Conservation (phyloP, 192 early-diverging fungal species). For the Endogone sp. region DNA sequence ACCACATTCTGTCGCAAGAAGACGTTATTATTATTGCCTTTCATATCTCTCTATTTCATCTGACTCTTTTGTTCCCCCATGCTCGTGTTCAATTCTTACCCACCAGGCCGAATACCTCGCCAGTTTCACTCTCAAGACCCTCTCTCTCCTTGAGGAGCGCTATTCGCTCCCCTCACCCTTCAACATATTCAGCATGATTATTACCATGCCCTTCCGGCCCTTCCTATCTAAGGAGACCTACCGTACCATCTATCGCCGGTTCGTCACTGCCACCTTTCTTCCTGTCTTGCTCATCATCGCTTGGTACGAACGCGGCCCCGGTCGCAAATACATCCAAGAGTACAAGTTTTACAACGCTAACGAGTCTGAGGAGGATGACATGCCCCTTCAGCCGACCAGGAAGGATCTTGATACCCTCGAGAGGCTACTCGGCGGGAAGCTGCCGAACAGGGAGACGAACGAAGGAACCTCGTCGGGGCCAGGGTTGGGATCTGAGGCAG, state of each 20-base stretch:
- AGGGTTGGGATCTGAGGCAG: no score
- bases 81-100: background rate
- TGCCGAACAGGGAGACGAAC: no score
- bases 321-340: background rate
- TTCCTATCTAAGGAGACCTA: background rate
- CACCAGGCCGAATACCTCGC: constrained; percentile 11
- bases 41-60: background rate
- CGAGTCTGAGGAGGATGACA: background rate
- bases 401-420: background rate
- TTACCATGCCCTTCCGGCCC: background rate
- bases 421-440: background rate
- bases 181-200: background rate
- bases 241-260: background rate
- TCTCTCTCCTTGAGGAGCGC: constrained; percentile 5
- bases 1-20: background rate
- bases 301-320: constrained; percentile 1
- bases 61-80: background rate
- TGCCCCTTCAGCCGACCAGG: background rate
- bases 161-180: constrained; percentile 7
- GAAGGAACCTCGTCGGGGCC: no score
- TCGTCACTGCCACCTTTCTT: background rate
- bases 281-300: constrained; percentile 2
- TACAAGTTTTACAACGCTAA: background rate
- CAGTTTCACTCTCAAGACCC: constrained; percentile 1
- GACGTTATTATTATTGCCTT: background rate